Evolutionary conservation across 176 grass and related monocot species (phyloP).

Genomic region (Musa beccarii): DNA sequence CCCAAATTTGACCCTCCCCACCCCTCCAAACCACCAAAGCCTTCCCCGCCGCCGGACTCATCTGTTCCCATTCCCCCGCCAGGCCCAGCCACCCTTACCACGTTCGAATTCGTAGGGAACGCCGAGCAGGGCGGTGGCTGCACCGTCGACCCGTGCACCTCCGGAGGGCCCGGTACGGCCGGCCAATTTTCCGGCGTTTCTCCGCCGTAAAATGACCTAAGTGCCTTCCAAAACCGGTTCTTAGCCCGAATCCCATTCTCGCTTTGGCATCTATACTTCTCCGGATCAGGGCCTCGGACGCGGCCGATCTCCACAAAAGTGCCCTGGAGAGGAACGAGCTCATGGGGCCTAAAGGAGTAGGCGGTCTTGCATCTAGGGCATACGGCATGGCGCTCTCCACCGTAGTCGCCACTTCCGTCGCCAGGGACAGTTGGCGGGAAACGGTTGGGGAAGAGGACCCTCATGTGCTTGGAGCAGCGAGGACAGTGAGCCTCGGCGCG

Average conservation of each 20-base stretch:
- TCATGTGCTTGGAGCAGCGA: constrained; percentile 94
- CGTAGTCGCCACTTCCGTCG: constrained; percentile 5
- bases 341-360: constrained; percentile 70
- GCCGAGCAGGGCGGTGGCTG: constrained; percentile 58
- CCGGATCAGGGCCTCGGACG: constrained; percentile 27
- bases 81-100: constrained; percentile 45
- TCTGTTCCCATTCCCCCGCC: constrained; percentile 29
- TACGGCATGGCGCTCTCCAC: constrained; percentile 54
- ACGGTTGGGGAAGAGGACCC: constrained; percentile 73
- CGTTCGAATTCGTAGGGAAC: constrained; percentile 60
- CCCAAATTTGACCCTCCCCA: constrained; percentile 89
- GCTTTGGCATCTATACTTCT: constrained; percentile 3
- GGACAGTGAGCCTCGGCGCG: constrained; percentile 91
- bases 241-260: constrained; percentile 17
- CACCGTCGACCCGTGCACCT: constrained; percentile 37
- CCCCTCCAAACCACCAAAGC: constrained; percentile 43
- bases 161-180: not conserved
- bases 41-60: not conserved
- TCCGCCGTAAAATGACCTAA: constrained; percentile 28
- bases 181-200: constrained; percentile 34
- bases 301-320: constrained; percentile 96
- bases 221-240: constrained; percentile 37
- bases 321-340: constrained; percentile 68
- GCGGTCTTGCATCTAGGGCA: constrained; percentile 90
- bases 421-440: constrained; percentile 18